A percentile compares a stretch with the other conserved stretches of the same genome.
Evolutionary conservation across 23 red algal species (phyloP).

Genomic region (Cyanidioschyzon merolae): DNA sequence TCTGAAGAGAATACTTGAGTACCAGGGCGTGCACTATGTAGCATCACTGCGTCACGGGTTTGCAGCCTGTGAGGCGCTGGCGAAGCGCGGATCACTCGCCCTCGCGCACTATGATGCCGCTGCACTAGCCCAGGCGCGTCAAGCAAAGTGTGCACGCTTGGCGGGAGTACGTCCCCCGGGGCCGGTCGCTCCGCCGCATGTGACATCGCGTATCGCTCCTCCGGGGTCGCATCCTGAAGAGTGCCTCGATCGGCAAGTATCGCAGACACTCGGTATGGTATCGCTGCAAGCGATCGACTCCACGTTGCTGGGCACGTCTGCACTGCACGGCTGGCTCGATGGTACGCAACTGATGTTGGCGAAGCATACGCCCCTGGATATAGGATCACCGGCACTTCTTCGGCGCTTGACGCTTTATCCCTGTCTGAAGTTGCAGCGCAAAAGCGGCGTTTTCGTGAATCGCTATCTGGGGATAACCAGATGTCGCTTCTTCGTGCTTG

Average conservation of each 20-base stretch:
- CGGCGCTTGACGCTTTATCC: not conserved
- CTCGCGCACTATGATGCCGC: not conserved
- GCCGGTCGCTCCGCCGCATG: not conserved
- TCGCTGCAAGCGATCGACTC: not conserved
- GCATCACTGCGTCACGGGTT: slow-evolving; percentile 70
- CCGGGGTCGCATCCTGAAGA: not conserved
- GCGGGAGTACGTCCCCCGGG: not conserved
- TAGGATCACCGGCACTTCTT: not conserved
- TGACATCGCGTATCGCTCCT: not conserved
- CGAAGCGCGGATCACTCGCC: not conserved
- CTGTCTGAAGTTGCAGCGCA: slow-evolving; percentile 16
- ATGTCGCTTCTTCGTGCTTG: not conserved
- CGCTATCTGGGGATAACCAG: not conserved
- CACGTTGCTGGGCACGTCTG: not conserved
- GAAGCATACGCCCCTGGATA: not conserved
- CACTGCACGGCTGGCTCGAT: not conserved
- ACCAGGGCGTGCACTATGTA: slow-evolving; percentile 61
- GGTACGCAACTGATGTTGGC: not conserved
- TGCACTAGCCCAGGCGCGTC: not conserved
- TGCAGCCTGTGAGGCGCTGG: not conserved
- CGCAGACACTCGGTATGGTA: not conserved
- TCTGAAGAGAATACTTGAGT: slow-evolving; percentile 49
- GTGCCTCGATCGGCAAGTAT: not conserved
- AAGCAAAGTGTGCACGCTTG: not conserved
- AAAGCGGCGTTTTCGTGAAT: not conserved